Evolutionary conservation across 1,284 basidiomycete species (phyloP).

Genomic region (Xanthoconium separans): DNA sequence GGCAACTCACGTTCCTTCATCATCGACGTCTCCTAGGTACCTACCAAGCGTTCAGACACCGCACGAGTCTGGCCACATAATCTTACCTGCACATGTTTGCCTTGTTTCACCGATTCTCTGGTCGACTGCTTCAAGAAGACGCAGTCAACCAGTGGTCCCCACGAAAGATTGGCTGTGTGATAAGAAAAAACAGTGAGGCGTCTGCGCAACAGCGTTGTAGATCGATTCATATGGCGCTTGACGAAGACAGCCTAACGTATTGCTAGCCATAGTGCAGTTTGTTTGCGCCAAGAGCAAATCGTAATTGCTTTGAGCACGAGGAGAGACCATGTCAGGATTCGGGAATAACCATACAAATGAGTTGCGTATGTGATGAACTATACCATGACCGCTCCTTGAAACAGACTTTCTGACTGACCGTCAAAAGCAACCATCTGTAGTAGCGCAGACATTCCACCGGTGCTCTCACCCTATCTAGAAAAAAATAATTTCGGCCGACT

Average conservation of each 20-base stretch:
- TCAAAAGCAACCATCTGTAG: conserved; percentile 54
- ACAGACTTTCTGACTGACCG: conserved; percentile 45
- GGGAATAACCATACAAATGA: conserved; percentile 25
- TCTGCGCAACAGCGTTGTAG: conserved; percentile 8
- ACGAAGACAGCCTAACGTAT: too few species aligned
- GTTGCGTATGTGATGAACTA: not conserved
- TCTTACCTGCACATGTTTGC: too few species aligned
- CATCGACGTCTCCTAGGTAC: too few species aligned
- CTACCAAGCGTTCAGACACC: too few species aligned
- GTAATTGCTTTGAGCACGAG: conserved; percentile 29
- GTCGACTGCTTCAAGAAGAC: not conserved
- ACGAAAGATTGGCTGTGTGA: not conserved
- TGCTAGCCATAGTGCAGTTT: too few species aligned
- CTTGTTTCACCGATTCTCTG: not conserved
- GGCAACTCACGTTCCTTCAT: conserved; percentile 13
- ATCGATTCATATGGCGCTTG: not conserved
- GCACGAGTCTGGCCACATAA: too few species aligned
- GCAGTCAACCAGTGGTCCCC: not conserved
- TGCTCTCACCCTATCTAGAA: conserved; percentile 56
- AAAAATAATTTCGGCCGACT: not conserved
- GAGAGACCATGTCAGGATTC: conserved; percentile 42
- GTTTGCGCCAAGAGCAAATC: conserved; percentile 31
- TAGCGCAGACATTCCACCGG: conserved; percentile 52
- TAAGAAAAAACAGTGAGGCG: conserved; percentile 11
- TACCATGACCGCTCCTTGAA: conserved; percentile 50